A percentile compares a stretch with the other conserved stretches of the same genome.
Evolutionary conservation across 352 stramenopile genomes (phyloP).

Genomic region (Pelagophyceae sp.): DNA sequence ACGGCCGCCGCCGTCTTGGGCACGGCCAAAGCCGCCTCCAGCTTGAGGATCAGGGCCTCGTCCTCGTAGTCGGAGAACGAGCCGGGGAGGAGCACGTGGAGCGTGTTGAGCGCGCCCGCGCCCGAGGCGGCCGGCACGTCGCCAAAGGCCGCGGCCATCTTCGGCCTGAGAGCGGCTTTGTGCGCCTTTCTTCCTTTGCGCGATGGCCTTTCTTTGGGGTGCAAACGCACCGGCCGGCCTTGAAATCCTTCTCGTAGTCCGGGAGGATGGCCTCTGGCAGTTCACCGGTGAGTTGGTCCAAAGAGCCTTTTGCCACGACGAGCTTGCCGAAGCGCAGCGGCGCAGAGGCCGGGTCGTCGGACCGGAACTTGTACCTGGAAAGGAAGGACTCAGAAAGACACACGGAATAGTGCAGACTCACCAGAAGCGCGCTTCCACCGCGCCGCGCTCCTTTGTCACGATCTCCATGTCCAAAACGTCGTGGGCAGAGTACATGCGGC

Average conservation of each 20-base stretch:
- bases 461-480: conserved; percentile 49
- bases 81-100: conserved; percentile 54
- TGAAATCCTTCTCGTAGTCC: neutral
- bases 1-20: conserved; percentile 42
- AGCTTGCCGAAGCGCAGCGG: conserved; percentile 19
- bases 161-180: too few species aligned
- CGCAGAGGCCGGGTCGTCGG: neutral
- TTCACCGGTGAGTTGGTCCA: neutral
- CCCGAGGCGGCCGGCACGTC: conserved; percentile 28
- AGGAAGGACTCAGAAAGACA: too few species aligned
- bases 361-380: conserved; percentile 21
- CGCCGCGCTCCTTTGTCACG: conserved; percentile 26
- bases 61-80: conserved; percentile 41
- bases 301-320: too few species aligned
- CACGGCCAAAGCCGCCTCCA: conserved; percentile 15
- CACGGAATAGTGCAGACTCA: too few species aligned
- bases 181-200: too few species aligned
- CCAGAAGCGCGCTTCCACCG: conserved; percentile 12
- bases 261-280: neutral
- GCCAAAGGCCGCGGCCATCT: too few species aligned
- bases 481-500: conserved; percentile 74
- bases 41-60: conserved; percentile 23
- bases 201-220: neutral
- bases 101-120: conserved; percentile 50
- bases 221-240: too few species aligned